A percentile compares a stretch with the other conserved stretches of the same genome.
Evolutionary conservation across 495 filamentous ascomycete species (phyloP).

Genomic region (Penicillium canescens): DNA sequence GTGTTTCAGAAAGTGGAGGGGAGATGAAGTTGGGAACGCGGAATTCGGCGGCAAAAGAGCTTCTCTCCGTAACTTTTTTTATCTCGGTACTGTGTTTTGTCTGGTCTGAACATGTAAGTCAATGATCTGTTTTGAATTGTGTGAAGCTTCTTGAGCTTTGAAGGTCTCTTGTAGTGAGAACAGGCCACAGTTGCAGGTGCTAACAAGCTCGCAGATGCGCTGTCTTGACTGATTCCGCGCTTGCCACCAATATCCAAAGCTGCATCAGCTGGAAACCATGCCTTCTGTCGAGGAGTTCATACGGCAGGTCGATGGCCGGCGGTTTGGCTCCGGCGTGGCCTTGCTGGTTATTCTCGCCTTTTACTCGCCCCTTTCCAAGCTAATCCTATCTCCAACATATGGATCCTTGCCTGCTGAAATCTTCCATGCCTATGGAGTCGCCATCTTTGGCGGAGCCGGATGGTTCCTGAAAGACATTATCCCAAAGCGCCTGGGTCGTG

Average conservation of each 20-base stretch:
- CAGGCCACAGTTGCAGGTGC: slow-evolving; percentile 11
- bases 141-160: background rate
- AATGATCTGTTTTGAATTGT: background rate
- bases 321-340: slow-evolving; percentile 33
- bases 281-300: slow-evolving; percentile 25
- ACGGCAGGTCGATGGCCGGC: slow-evolving; percentile 29
- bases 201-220: slow-evolving; percentile 15
- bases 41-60: slow-evolving; percentile 35
- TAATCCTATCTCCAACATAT: slow-evolving; percentile 81
- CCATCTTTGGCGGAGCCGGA: slow-evolving; percentile 60
- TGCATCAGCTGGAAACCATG: slow-evolving; percentile 21
- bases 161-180: background rate
- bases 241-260: slow-evolving; percentile 9
- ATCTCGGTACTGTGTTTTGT: slow-evolving; percentile 5
- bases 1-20: slow-evolving; percentile 12
- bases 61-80: slow-evolving; percentile 21
- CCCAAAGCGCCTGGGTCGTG: slow-evolving; percentile 41
- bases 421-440: slow-evolving; percentile 68
- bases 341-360: slow-evolving; percentile 70
- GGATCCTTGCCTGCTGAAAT: slow-evolving; percentile 72
- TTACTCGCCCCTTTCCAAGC: slow-evolving; percentile 71
- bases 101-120: slow-evolving; percentile 22
- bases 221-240: background rate
- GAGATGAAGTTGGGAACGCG: slow-evolving; percentile 24
- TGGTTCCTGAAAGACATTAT: slow-evolving; percentile 58